Conservation (phyloP, 805 yeast species). For the Metschnikowia santaceciliae region DNA sequence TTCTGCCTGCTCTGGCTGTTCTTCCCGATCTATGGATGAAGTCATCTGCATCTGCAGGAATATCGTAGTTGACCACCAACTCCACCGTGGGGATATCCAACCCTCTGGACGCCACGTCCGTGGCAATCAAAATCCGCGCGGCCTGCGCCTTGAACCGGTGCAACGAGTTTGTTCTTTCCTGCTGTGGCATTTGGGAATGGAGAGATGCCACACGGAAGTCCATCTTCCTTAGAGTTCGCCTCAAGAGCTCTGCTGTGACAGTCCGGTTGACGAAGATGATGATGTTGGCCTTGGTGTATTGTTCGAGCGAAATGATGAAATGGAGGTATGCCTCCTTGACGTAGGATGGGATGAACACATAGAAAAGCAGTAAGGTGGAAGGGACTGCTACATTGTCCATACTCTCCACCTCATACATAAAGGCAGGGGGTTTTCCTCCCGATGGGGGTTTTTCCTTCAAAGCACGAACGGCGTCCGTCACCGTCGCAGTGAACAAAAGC, state of each 20-base stretch:
- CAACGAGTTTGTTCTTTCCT: constrained; percentile 83
- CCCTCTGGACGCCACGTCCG: constrained; percentile 98
- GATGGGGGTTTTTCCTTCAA: constrained; percentile 62
- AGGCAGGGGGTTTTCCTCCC: constrained; percentile 52
- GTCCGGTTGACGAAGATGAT: constrained; percentile 92
- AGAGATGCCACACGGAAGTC: constrained; percentile 83
- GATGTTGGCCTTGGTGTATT: constrained; percentile 61
- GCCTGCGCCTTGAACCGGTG: constrained; percentile 94
- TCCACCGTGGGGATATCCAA: constrained; percentile 92
- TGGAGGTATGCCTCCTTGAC: constrained; percentile 88
- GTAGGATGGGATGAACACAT: constrained; percentile 76
- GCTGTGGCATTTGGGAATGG: constrained; percentile 93
- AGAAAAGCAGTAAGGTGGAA: constrained; percentile 57
- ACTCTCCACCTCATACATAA: constrained; percentile 70
- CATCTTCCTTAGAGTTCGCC: constrained; percentile 68
- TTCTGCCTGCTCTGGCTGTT: constrained; percentile 96
- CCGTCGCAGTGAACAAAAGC: constrained; percentile 89
- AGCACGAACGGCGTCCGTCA: constrained; percentile 85
- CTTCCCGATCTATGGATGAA: constrained; percentile 97
- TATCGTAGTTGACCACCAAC: constrained; percentile 84
- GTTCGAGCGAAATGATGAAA: constrained; percentile 58
- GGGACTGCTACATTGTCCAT: constrained; percentile 81
- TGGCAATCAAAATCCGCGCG: constrained; percentile 87
- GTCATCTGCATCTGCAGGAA: constrained; percentile 95
- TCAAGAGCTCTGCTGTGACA: constrained; percentile 78